Evolutionary conservation across 2,329 filamentous ascomycete species (phyloP), one percentile per base, ranked within the genome.

Genomic region (Graphilbum ipis-grandicollis): DNA sequence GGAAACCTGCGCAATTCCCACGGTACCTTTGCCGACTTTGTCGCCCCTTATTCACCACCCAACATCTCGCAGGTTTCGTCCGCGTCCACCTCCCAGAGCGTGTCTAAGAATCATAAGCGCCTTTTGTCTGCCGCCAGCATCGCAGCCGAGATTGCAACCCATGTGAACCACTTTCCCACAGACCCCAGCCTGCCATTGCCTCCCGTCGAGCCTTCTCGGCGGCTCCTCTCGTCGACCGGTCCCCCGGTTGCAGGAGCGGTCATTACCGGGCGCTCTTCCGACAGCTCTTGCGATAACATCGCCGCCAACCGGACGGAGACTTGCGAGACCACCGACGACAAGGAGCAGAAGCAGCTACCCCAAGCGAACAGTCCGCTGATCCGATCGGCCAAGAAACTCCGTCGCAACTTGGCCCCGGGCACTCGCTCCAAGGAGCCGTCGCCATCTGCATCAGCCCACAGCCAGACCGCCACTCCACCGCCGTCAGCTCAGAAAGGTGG

Each of bases 161-260:
- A 79, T 70, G 67, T 64, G 47, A 73, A 71, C 46, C 67, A 77
- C 50, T 66, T 71, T 47, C 68, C 68, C 31, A 58, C 66, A 31
- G 62, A 63, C 46, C 57, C 61, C 14, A 66, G 58, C 48, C 53
- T 70, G 37, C 59, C 63, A 38, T 54, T 77, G 39, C 68, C 72
- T 41, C 66, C 71, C 23, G 70, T 76, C 48, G 68, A 75, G 46
- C 66, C 67, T 25, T 65, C 71, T 43, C 62, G 62, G 48, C 64
- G 66, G 46, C 53, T 78, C 31, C 61, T 62, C 13, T 77, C 73
- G 14, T 75, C 75, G 36, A 66, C 71, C 25, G 62, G 44, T 51
- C 43, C 30, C 6, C 3, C 26, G 5, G 25, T 22, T 18, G 25
- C 32, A 8, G 22, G 22, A 22, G 23, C 30, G 14, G 14, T 28